phyloP scores from a whole-genome alignment of 208 protist genomes.

The Trypanosoma cruzi region DNA sequence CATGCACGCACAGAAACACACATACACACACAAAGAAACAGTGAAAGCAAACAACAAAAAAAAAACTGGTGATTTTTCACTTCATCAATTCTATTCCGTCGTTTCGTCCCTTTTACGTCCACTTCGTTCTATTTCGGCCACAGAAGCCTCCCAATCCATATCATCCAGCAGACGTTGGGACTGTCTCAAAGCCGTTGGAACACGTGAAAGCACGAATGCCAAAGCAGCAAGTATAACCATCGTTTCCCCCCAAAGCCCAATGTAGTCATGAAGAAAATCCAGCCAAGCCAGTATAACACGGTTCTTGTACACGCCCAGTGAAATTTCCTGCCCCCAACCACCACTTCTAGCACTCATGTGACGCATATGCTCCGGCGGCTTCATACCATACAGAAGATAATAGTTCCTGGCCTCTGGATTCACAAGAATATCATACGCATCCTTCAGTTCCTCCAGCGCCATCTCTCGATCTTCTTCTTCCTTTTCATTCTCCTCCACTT shows the following conservation, averaged over 20 bases:
- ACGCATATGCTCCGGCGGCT: constrained; percentile 87
- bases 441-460: constrained; percentile 82
- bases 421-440: constrained; percentile 87
- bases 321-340: constrained; percentile 87
- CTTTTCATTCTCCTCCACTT: constrained; percentile 59
- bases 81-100: background rate
- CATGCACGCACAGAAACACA: background rate
- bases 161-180: constrained; percentile 66
- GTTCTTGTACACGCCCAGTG: constrained; percentile 81
- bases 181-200: constrained; percentile 64
- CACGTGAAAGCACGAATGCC: constrained; percentile 54
- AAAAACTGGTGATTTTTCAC: background rate
- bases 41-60: constrained; percentile 5
- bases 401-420: constrained; percentile 84
- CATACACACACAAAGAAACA: constrained; percentile 11
- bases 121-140: constrained; percentile 23
- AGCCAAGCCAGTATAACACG: constrained; percentile 84
- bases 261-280: constrained; percentile 67
- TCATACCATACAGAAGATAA: constrained; percentile 89
- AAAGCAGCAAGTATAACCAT: constrained; percentile 57
- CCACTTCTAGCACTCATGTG: constrained; percentile 73
- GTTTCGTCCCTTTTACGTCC: constrained; percentile 4
- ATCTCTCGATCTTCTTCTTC: constrained; percentile 80
- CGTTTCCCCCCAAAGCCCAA: constrained; percentile 81
- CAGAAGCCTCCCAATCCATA: constrained; percentile 54